A percentile compares a stretch with the other conserved stretches of the same genome.
Conservation (phyloP, 129 eudicot genomes). For the Flaveria sonorensis region DNA sequence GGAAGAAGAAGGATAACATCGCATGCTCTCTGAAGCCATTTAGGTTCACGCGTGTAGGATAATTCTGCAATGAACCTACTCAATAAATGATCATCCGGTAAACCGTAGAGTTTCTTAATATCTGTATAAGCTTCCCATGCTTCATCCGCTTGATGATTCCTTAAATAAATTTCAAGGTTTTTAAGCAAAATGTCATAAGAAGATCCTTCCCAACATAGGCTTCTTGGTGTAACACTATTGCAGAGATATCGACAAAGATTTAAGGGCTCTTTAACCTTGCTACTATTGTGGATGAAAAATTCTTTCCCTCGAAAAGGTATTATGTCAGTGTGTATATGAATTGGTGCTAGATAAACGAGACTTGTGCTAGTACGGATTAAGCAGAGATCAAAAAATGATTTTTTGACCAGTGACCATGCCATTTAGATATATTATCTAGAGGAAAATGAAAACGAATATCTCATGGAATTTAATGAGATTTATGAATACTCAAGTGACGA, state of each 20-base stretch:
- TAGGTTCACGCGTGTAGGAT: constrained; percentile 61
- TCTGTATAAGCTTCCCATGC: constrained; percentile 65
- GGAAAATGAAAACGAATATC: background rate
- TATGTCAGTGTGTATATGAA: constrained; percentile 9
- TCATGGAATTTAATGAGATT: background rate
- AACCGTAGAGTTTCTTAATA: constrained; percentile 61
- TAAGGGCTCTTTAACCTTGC: background rate
- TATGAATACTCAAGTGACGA: background rate
- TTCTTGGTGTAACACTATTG: constrained; percentile 27
- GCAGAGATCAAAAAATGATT: background rate
- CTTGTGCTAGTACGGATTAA: constrained; percentile 31
- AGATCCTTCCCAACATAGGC: constrained; percentile 43
- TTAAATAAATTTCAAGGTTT: constrained; percentile 58
- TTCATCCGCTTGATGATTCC: constrained; percentile 52
- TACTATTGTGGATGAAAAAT: constrained; percentile 6
- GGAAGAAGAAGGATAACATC: constrained; percentile 47
- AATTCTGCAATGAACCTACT: constrained; percentile 50
- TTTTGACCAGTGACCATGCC: constrained; percentile 32
- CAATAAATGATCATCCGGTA: constrained; percentile 45
- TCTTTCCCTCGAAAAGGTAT: constrained; percentile 25
- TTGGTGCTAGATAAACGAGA: constrained; percentile 18
- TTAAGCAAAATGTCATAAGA: constrained; percentile 41
- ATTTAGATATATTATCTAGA: constrained; percentile 31
- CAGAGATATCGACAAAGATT: constrained; percentile 22
- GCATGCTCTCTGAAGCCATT: constrained; percentile 59